These are phyloP conservation scores for Fusarium tjaetaba DNA, from an alignment of 2,329 filamentous ascomycete species.

Conservation along the genomic window DNA sequence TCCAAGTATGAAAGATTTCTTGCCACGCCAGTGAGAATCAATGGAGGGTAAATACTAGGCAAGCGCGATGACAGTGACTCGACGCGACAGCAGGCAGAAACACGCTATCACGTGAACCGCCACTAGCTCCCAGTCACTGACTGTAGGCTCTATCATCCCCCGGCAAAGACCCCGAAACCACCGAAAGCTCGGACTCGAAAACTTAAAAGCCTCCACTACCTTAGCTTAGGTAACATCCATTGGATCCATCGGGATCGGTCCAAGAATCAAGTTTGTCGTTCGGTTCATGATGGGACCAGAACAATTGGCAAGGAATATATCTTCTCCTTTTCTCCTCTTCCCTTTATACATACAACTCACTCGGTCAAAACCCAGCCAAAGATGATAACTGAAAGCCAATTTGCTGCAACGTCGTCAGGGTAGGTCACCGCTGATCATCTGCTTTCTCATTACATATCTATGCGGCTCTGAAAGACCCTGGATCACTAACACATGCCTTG, in stretches of 20 bases:
- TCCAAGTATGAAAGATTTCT: conserved; percentile 4
- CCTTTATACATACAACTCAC: background rate
- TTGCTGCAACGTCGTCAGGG: conserved; percentile 20
- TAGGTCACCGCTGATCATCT: conserved; percentile 23
- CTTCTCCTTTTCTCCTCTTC: background rate
- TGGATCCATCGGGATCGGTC: background rate
- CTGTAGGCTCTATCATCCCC: background rate
- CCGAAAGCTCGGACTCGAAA: conserved; percentile 1
- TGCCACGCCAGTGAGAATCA: conserved; percentile 18
- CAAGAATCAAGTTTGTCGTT: conserved; percentile 11
- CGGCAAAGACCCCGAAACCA: conserved; percentile 13
- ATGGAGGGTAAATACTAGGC: conserved; percentile 5
- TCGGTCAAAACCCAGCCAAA: background rate
- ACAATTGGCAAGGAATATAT: conserved; percentile 12
- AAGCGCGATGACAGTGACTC: conserved; percentile 33
- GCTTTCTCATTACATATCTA: background rate
- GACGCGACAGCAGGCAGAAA: conserved; percentile 44
- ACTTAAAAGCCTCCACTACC: conserved; percentile 26
- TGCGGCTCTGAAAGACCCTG: conserved; percentile 5
- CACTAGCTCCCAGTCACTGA: background rate
- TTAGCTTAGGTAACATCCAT: conserved; percentile 38
- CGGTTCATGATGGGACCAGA: conserved; percentile 1
- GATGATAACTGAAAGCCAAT: conserved; percentile 19
- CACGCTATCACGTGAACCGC: conserved; percentile 40
- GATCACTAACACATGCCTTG: conserved; percentile 32